phyloP scores from a whole-genome alignment of 192 early-diverging fungal genomes.

The Entophlyctis luteolus region DNA sequence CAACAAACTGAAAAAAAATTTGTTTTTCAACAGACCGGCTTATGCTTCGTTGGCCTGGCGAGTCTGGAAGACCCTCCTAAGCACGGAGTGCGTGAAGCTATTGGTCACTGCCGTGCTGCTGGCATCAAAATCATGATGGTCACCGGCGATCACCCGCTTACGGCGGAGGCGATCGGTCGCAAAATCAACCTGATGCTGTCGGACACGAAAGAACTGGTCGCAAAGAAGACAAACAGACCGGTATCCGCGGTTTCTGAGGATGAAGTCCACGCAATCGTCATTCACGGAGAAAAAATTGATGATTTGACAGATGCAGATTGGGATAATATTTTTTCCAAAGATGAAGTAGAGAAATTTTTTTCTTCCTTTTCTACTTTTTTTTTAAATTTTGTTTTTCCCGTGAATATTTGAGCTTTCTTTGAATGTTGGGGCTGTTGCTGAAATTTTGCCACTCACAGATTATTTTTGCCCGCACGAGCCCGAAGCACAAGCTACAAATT shows the following conservation, averaged over 20 bases:
- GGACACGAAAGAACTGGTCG: conserved; percentile 79
- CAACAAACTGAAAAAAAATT: not conserved
- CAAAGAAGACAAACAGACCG: conserved; percentile 59
- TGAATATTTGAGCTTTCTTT: not conserved
- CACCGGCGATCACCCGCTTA: conserved; percentile 95
- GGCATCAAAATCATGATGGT: conserved; percentile 99
- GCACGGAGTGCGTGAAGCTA: conserved; percentile 96
- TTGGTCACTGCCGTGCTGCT: conserved; percentile 85
- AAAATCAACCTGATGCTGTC: conserved; percentile 92
- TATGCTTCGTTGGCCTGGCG: conserved; percentile 79
- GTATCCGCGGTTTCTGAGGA: conserved; percentile 64
- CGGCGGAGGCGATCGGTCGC: conserved; percentile 89
- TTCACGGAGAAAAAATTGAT: conserved; percentile 88
- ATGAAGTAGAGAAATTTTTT: conserved; percentile 44
- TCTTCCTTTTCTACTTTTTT: not conserved
- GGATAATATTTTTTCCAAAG: conserved; percentile 89
- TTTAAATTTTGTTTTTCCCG: no score
- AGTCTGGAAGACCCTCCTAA: conserved; percentile 97
- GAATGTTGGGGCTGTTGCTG: not conserved
- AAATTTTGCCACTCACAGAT: conserved; percentile 43
- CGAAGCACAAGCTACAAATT: conserved; percentile 95
- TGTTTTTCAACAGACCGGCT: conserved; percentile 29
- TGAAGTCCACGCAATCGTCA: conserved; percentile 85
- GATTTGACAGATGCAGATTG: conserved; percentile 76
- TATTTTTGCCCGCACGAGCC: conserved; percentile 94